Evolutionary conservation across 163 green algal species (phyloP), one percentile per base, ranked within the genome.

Genomic region (Scenedesmus sp.): DNA sequence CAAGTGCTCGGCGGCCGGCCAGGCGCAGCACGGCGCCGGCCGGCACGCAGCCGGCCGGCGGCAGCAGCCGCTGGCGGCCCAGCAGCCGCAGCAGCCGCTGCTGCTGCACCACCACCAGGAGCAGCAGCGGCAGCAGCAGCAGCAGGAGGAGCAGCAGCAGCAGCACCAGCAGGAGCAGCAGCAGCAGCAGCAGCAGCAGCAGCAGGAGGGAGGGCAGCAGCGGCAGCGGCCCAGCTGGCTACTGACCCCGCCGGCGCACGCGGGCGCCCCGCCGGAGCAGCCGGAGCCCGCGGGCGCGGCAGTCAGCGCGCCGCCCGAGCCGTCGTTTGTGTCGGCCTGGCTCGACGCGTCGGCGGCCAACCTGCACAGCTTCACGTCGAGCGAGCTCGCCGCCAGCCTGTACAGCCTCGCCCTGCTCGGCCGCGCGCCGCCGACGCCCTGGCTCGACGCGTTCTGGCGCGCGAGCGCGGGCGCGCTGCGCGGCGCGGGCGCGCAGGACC

Each of bases 401-500:
- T 70, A 80, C 58, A 64, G 57, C 58, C 63, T 80, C 1, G 72
- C 72, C 2, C 58, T 71, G 39, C 5, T 80, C 31, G 50, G 54
- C 4, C 42, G 33, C 15, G 28, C 17, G 3, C 58, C 60, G 22
- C 72, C 72, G 4, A 2, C 48, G 0, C 31, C 50, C 11, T 80
- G 72, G 72, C 29, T 36, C 3, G n/a, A 29, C 0, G 72, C 58
- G 0, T 80, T 65, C 39, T 71, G 70, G 39, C 45, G 31, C 24
- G 72, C 60, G 0, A 57, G 26, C 18, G 5, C 20, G 7, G 22
- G 2, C 3, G n/a, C 20, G 29, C 15, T 80, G 18, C 26, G 4
- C 28, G 33, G 24, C 4, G 18, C 36, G 4, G 56, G 17, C 15
- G 47, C 72, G 3, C 57, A 71, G 57, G 72, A 71, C 6, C 45